Base-by-base conservation (phyloP, 2,329 filamentous ascomycete genomes). In the Diaporthe humulicola region DNA sequence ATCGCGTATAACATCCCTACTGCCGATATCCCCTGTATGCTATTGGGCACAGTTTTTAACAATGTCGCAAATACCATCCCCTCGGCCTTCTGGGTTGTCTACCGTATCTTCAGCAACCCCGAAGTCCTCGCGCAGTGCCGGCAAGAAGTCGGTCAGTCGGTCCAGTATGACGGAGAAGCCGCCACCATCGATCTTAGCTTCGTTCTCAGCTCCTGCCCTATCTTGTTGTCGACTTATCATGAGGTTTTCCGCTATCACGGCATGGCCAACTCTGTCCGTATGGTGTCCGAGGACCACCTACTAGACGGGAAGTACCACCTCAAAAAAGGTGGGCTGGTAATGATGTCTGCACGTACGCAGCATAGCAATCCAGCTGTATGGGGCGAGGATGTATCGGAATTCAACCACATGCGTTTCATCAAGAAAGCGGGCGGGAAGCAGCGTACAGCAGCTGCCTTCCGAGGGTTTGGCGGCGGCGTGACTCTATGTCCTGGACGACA, bases 281-380 rank as follows among this genome's bases (percentile, higher is more conserved):
- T 84, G 8, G 81, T 84, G 56, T 81, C 81, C 73, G 77, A 79
- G 50, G 81, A 84, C 72, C 81, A 79, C 15, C 66, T 79, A 73
- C 78, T 85, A 79, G 77, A 77, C 42, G 71, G 73, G 9, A 12
- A 45, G 14, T 79, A 79, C 36, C 77, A 78, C 38, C 58, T 83
- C 10, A 48, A 70, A 5, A 76, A 77, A 40, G 76, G 76, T 2
- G 66, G 76, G 12, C 75, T 82, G 7, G 77, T 82, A 7, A 79
- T 81, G 77, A 79, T 82, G 45, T 76, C 81, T 0, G 78, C 79
- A 15, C 81, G 81, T 14, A 78, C 81, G 57, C 79, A 82, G 42
- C 80, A 82, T 45, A 77, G 76, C 2, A 79, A 82, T 71, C 38
- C 69, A 30, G 77, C 79, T 71, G 81, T 82, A 30, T 83, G 79